Evolutionary conservation across 1,284 basidiomycete genomes (phyloP), one percentile per base, ranked within the genome.

Genomic region (Austroboletus olivaceoglutinosus): DNA sequence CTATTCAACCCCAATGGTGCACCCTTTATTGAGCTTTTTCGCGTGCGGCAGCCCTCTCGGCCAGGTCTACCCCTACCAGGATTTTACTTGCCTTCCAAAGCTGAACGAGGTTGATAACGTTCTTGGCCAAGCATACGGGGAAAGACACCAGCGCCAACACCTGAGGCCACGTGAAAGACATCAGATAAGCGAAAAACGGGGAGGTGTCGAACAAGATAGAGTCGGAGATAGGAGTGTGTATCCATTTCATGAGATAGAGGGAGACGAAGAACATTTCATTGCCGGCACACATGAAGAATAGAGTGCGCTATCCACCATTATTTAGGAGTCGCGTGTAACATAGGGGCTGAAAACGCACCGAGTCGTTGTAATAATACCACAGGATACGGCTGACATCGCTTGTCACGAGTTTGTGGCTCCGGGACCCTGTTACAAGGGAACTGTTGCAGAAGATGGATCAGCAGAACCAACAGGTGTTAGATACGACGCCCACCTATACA

Each of bases 21-120:
- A 23, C 25, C 40, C 2, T 45, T 59, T 42, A 67, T 25, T 55
- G 27, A 31, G 39, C 62, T 53, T 73, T 81, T 56, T 81, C 77
- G 51, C 89, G 73, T 29, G 81, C 86, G 55, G 81, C 79, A 47
- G 85, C 85, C 59, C 93, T 76, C 70, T 94, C 91, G 40, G 87
- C 88, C 45, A 95, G 73, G 65, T 95, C 92, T 12, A 95, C 88
- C 5, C 93, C 92, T 21, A 94, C 92, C 15, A 95, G 79, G 60
- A 96, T 90, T 76, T 98, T 98, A 16, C 91, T 91, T 23, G 96
- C 96, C 70, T 99, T 99, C 95, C 95, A 98, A 58, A 98, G 86
- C 70, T 99, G 97, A 8, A 99, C 94, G 40, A 90, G 72, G 70
- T 98, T 98, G 76, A 99, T 93, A 54, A 96, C 65, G 70, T 99